Evolutionary conservation across 805 yeast species (phyloP), one percentile per base, ranked within the genome.

Genomic region (Saccharomyces mikatae): DNA sequence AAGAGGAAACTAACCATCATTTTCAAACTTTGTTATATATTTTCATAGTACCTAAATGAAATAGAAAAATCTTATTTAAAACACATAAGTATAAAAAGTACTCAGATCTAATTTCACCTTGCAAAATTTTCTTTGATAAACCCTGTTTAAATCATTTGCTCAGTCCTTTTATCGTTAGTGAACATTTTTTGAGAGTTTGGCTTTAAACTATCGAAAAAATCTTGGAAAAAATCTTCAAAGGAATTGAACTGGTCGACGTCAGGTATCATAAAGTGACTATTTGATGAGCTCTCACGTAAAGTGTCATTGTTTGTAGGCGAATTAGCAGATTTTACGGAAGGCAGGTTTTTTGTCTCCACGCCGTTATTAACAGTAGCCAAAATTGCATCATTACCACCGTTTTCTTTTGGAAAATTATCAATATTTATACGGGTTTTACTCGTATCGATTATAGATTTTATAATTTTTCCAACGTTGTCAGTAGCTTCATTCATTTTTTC

Each of bases 141-240:
- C 2, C 8, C 21, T n/a, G 17, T 8, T 36, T 8, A 36, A 36
- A 22, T 36, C 1, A 11, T 36, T 36, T 36, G 44, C 17, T 17
- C 24, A 13, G 44, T 21, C 44, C 17, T 36, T 8, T 17, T 36
- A 36, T 36, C 24, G 11, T 17, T 31, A 5, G 68, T 57, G 55
- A 68, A 67, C 55, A 68, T 64, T 41, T 60, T 60, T 51, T 67
- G 71, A 1, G 73, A 58, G 2, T 64, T 66, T 13, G 74, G 74
- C 47, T 69, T 68, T 47, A 70, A 57, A 51, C 65, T 64, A 24
- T 69, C 68, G 57, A 73, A 75, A 52, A 77, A 74, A 11, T 75
- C 82, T 51, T 76, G 79, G 66, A 80, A 80, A 63, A 80, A 80
- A 51, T 80, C 84, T 56, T 80, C 84, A 61, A 80, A 80, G 2